Evolutionary conservation across 306 rosid genomes (phyloP), one percentile per base, ranked within the genome.

Genomic region (Begonia loranthoides): DNA sequence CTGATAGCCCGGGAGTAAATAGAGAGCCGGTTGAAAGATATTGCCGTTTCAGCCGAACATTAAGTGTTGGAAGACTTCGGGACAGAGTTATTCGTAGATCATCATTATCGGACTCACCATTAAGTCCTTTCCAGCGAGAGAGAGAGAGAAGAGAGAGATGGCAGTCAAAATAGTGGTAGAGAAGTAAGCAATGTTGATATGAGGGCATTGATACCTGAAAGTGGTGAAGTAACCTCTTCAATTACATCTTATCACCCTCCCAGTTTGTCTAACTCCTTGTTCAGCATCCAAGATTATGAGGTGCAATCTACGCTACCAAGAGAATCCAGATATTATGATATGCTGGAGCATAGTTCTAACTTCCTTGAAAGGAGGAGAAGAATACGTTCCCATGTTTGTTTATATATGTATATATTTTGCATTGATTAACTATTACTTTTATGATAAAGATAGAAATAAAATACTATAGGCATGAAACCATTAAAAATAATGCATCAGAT

Each of bases 61-160:
- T 87, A 33, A 92, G 99, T 62, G 99, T 92, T 63, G 99, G 99
- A 66, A 87, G 99, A 71, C 99, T 92, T 67, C 96, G 96, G 15
- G 96, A 92, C 63, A 92, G 96, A 64, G 96, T 92, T 58, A 95
- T 86, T 55, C 93, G 93, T 45, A 79, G 84, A 73, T 77, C 99
- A 72, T 66, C 92, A 7, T 34, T 90, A 57, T 72, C 94, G 21
- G 96, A 92, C 72, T 66, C 80, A 51, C 57, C 87, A 9, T 65
- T 83, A 58, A 71, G 79, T 67, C 89, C 99, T 45, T 56, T 68
- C 45, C 94, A 78, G 63, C 94, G 81, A 70, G 97, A 79, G 61
- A 70, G 97, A 79, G 61, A 73, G 87, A 61, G 94, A 77, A 63
- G 71, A 46, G 16, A 73, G 79, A 61, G 78, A 80, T 75, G 68